Evolutionary conservation across 169 alveolate genomes (phyloP).

Genomic region (Plasmodium cynomolgi): DNA sequence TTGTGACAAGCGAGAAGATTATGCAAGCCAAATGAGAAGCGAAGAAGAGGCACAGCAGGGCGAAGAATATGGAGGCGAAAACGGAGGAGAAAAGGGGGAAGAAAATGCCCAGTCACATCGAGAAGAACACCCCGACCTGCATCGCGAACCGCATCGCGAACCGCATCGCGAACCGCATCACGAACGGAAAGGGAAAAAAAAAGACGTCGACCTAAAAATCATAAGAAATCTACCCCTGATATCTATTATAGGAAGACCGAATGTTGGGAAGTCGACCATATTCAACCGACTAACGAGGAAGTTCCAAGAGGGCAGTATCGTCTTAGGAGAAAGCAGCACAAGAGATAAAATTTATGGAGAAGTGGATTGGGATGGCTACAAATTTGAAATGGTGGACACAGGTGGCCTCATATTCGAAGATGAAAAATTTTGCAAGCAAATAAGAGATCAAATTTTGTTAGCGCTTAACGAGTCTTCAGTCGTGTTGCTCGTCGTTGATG

Average conservation of each 20-base stretch:
- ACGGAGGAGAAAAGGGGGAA: neutral
- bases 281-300: slow-evolving; percentile 84
- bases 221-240: slow-evolving; percentile 73
- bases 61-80: neutral
- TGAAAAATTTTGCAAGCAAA: slow-evolving; percentile 77
- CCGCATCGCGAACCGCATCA: neutral
- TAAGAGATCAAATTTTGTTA: slow-evolving; percentile 21
- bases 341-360: slow-evolving; percentile 84
- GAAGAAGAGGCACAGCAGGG: neutral
- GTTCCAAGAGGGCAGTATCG: slow-evolving; percentile 86
- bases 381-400: slow-evolving; percentile 83
- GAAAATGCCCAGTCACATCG: neutral
- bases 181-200: slow-evolving; percentile 26
- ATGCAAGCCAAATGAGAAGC: neutral
- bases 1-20: neutral
- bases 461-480: slow-evolving; percentile 82
- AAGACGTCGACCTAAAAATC: slow-evolving; percentile 19
- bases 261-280: slow-evolving; percentile 86
- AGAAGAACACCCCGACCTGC: neutral
- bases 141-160: neutral
- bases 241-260: slow-evolving; percentile 85
- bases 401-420: slow-evolving; percentile 83
- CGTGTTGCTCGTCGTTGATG: slow-evolving; percentile 84
- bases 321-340: slow-evolving; percentile 82
- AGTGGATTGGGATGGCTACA: slow-evolving; percentile 84